Conservation (phyloP, 495 filamentous ascomycete genomes). For the Lophium mytilinum region DNA sequence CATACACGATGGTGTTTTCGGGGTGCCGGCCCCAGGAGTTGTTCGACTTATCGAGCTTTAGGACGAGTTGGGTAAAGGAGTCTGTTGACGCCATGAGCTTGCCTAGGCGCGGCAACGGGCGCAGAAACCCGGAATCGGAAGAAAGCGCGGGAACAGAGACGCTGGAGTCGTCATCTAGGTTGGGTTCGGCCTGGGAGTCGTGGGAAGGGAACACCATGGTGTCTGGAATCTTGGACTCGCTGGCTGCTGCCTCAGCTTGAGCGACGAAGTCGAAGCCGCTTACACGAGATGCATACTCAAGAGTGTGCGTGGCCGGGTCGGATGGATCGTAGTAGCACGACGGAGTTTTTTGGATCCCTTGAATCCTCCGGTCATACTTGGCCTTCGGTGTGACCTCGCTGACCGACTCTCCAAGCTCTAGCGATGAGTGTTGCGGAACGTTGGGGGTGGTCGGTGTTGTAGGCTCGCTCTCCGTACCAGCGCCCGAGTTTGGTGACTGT, state of each 20-base stretch:
- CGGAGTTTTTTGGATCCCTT: conserved; percentile 27
- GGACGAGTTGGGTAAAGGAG: conserved; percentile 45
- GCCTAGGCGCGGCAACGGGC: conserved; percentile 39
- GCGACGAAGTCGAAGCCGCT: conserved; percentile 28
- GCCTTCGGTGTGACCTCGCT: conserved; percentile 26
- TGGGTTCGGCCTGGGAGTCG: background rate
- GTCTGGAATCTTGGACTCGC: conserved; percentile 9
- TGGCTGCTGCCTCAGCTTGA: conserved; percentile 18
- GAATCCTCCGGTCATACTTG: conserved; percentile 30
- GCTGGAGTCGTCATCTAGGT: conserved; percentile 2
- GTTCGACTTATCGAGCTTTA: conserved; percentile 55
- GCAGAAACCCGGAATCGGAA: conserved; percentile 23
- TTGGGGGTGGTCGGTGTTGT: conserved; percentile 31
- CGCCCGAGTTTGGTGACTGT: conserved; percentile 24
- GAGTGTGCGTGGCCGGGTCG: conserved; percentile 30
- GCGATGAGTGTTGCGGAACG: conserved; percentile 19
- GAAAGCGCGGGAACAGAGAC: conserved; percentile 3
- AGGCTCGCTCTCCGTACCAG: conserved; percentile 24
- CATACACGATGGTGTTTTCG: conserved; percentile 53
- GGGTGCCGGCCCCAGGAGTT: conserved; percentile 67
- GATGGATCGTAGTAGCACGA: conserved; percentile 33
- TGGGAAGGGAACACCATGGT: conserved; percentile 19
- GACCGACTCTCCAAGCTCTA: conserved; percentile 19
- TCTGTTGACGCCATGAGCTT: conserved; percentile 36
- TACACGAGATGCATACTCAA: conserved; percentile 30